Evolutionary conservation across 1,139 yeast species (phyloP).

Genomic region (Candida tetrigidarum): DNA sequence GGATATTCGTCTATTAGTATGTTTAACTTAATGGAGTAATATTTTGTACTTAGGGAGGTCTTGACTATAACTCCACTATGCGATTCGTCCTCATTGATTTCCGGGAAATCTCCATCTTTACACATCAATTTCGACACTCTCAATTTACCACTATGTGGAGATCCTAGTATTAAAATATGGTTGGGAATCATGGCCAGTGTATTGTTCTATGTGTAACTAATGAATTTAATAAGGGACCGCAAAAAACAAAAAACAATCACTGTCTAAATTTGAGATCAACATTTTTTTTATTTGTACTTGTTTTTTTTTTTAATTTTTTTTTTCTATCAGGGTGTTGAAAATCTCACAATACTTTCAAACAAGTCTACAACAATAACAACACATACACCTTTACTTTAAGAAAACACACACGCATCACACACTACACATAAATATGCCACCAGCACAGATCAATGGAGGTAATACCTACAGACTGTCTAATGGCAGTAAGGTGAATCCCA

Average conservation of each 20-base stretch:
- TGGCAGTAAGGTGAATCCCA: background rate
- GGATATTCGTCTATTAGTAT: slow-evolving; percentile 47
- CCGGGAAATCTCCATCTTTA: slow-evolving; percentile 15
- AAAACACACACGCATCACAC: no score
- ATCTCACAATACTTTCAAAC: no score
- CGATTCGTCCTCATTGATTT: slow-evolving; percentile 19
- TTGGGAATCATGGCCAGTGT: slow-evolving; percentile 29
- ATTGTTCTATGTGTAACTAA: no score
- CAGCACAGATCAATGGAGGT: slow-evolving; percentile 9
- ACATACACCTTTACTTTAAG: no score
- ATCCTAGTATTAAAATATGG: slow-evolving; percentile 43
- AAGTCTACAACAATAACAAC: no score
- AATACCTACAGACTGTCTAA: background rate
- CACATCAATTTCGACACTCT: slow-evolving; percentile 28
- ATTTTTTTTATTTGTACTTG: no score
- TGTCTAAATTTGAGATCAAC: no score
- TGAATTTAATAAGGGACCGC: no score
- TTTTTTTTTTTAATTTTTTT: no score
- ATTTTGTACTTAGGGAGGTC: slow-evolving; percentile 34
- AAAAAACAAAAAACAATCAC: no score
- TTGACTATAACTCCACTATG: slow-evolving; percentile 45
- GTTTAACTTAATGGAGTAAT: slow-evolving; percentile 33
- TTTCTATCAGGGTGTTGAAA: no score
- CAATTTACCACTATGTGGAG: slow-evolving; percentile 42
- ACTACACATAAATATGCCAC: slow-evolving; percentile 12